Conservation (phyloP, 345 rosid genomes). For the Eucalyptus marginata region DNA sequence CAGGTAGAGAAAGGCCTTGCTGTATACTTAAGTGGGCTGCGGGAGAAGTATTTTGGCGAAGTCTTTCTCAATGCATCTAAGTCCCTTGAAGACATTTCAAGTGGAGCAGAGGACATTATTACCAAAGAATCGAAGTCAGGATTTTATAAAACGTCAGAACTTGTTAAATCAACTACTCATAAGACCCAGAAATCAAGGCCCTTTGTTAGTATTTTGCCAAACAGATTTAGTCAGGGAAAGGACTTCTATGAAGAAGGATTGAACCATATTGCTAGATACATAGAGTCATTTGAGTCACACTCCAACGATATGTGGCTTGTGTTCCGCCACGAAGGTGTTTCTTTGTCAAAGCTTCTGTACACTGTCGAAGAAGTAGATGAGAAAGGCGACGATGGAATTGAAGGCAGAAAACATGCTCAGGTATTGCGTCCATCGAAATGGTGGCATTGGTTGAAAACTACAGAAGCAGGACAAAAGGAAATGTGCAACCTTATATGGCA, state of each 20-base stretch:
- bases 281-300: slow-evolving; percentile 88
- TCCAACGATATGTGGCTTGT: slow-evolving; percentile 94
- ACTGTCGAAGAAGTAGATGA: slow-evolving; percentile 51
- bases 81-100: slow-evolving; percentile 26
- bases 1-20: slow-evolving; percentile 92
- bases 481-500: slow-evolving; percentile 79
- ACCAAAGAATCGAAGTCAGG: slow-evolving; percentile 16
- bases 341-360: slow-evolving; percentile 79
- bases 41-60: slow-evolving; percentile 96
- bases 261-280: slow-evolving; percentile 82
- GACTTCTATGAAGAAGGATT: slow-evolving; percentile 59
- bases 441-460: slow-evolving; percentile 97
- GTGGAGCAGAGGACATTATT: slow-evolving; percentile 14
- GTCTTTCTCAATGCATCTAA: slow-evolving; percentile 61
- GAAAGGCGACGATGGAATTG: slow-evolving; percentile 25
- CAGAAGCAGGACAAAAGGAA: slow-evolving; percentile 76
- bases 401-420: slow-evolving; percentile 41
- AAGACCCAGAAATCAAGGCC: slow-evolving; percentile 11
- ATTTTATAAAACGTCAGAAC: slow-evolving; percentile 1
- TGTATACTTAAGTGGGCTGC: slow-evolving; percentile 75
- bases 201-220: slow-evolving; percentile 7
- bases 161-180: slow-evolving; percentile 5
- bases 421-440: slow-evolving; percentile 79
- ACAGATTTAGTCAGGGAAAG: slow-evolving; percentile 3
- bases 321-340: slow-evolving; percentile 75